Conservation (phyloP, 2,329 filamentous ascomycete genomes). For the Leptographium procerum region DNA sequence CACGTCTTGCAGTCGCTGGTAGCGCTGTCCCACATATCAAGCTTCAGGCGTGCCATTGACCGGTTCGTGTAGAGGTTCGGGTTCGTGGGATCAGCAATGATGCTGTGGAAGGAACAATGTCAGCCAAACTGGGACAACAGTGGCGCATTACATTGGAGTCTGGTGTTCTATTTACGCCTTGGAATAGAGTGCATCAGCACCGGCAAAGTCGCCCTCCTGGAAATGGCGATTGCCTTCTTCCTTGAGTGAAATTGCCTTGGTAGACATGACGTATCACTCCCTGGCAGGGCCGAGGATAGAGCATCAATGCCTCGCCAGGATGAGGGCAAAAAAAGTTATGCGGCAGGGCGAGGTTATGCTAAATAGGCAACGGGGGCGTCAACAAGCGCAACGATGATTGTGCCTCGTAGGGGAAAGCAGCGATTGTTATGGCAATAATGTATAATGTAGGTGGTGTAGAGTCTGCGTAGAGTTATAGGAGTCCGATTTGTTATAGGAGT, state of each 20-base stretch:
- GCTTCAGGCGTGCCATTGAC: constrained; percentile 67
- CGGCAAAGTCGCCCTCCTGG: constrained; percentile 49
- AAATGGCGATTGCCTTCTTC: constrained; percentile 55
- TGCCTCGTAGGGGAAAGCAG: neutral
- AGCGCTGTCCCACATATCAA: constrained; percentile 61
- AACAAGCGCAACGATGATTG: neutral
- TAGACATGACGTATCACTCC: constrained; percentile 4
- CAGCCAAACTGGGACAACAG: neutral
- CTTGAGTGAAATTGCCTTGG: constrained; percentile 33
- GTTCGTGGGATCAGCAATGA: constrained; percentile 67
- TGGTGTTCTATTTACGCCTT: constrained; percentile 47
- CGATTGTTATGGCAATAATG: neutral
- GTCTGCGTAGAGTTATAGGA: no score
- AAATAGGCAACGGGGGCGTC: neutral
- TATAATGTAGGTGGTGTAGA: neutral
- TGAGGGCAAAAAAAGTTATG: neutral
- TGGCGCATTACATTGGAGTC: neutral
- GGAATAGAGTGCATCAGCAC: constrained; percentile 59
- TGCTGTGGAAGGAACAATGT: constrained; percentile 32
- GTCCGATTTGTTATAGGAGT: neutral
- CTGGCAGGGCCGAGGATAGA: neutral
- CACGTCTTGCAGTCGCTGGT: constrained; percentile 68
- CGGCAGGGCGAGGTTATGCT: neutral
- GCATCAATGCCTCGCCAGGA: neutral
- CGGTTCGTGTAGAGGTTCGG: constrained; percentile 80